These are phyloP conservation scores for Phragmites australis DNA, from an alignment of 176 grass and related monocot genomes.

Conservation along the genomic window DNA sequence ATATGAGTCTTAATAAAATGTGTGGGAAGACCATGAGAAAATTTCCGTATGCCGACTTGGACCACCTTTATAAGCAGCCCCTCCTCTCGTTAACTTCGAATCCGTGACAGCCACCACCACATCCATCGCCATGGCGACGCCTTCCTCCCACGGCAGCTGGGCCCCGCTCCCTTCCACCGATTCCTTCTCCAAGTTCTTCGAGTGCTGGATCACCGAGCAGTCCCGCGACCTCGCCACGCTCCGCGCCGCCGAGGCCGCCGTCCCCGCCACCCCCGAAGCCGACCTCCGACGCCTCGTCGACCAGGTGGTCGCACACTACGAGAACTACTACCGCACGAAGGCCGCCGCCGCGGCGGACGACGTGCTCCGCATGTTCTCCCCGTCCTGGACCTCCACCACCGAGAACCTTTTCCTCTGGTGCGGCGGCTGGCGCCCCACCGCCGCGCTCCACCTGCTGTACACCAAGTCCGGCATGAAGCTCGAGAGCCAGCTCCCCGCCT, in stretches of 20 bases:
- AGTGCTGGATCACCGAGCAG: constrained; percentile 60
- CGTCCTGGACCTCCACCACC: constrained; percentile 72
- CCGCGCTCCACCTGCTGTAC: constrained; percentile 73
- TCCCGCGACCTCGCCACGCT: constrained; percentile 56
- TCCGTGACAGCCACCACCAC: not conserved
- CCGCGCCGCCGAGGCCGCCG: constrained; percentile 34
- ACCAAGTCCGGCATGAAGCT: constrained; percentile 74
- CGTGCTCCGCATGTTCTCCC: constrained; percentile 60
- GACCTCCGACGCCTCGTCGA: constrained; percentile 41
- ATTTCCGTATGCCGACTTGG: no score
- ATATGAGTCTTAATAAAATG: no score
- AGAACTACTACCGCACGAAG: constrained; percentile 73
- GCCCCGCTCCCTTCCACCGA: not conserved
- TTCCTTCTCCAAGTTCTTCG: constrained; percentile 52
- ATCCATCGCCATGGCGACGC: not conserved
- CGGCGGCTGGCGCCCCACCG: constrained; percentile 75
- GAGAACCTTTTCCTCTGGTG: constrained; percentile 80
- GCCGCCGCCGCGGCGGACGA: constrained; percentile 36
- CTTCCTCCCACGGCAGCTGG: not conserved
- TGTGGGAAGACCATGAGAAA: no score
- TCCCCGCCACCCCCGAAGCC: not conserved
- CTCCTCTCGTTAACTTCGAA: not conserved
- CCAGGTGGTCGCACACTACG: constrained; percentile 62
- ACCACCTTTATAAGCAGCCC: not conserved
- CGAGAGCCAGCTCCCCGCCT: constrained; percentile 36